Evolutionary conservation across 2,329 filamentous ascomycete species (phyloP).

Genomic region (Phialophora chinensis): DNA sequence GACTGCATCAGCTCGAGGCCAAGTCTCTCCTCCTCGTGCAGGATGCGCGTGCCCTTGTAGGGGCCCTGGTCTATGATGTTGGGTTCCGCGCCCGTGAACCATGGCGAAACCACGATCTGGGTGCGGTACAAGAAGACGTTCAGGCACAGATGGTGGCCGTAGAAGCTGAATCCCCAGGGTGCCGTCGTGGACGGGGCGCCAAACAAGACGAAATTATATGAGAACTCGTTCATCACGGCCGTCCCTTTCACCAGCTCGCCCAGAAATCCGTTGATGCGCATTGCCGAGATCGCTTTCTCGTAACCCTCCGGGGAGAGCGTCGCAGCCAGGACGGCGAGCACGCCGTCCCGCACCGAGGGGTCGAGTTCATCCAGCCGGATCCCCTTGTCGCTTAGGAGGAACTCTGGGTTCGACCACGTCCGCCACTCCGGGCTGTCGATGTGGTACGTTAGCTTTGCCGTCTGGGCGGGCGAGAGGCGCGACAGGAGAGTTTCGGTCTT

Average conservation of each 20-base stretch:
- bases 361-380: slow-evolving; percentile 70
- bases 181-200: slow-evolving; percentile 62
- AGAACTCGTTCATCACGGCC: slow-evolving; percentile 72
- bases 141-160: slow-evolving; percentile 79
- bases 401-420: slow-evolving; percentile 74
- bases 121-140: slow-evolving; percentile 69
- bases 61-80: slow-evolving; percentile 72
- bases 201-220: slow-evolving; percentile 77
- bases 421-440: slow-evolving; percentile 75
- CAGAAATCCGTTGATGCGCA: slow-evolving; percentile 77
- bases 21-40: slow-evolving; percentile 67
- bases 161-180: slow-evolving; percentile 76
- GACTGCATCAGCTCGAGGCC: slow-evolving; percentile 74
- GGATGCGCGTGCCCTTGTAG: slow-evolving; percentile 68
- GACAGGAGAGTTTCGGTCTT: slow-evolving; percentile 56
- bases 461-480: slow-evolving; percentile 58
- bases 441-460: slow-evolving; percentile 60
- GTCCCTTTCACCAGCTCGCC: slow-evolving; percentile 69
- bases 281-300: slow-evolving; percentile 69
- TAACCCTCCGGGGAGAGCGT: slow-evolving; percentile 74
- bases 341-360: slow-evolving; percentile 52
- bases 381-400: slow-evolving; percentile 71
- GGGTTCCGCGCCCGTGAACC: slow-evolving; percentile 81
- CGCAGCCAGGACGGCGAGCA: slow-evolving; percentile 62
- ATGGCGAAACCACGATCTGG: slow-evolving; percentile 73